These are phyloP conservation scores for Akanthomyces muscarius DNA, from an alignment of 2,329 filamentous ascomycete species.

Conservation along the genomic window DNA sequence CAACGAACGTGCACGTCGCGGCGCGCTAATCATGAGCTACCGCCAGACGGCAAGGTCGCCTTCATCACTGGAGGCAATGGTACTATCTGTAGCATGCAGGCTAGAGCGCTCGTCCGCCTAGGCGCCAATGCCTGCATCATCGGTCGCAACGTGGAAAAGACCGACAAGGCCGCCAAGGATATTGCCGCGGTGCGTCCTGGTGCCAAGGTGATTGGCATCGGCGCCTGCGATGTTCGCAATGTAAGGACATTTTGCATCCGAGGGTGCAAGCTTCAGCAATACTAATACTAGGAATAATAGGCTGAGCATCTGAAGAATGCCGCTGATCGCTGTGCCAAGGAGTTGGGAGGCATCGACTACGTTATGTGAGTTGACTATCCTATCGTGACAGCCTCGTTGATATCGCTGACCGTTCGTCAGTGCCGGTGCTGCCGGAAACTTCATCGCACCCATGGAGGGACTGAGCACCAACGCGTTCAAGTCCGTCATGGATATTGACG, in stretches of 20 bases:
- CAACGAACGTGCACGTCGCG: neutral
- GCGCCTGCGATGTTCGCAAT: constrained; percentile 72
- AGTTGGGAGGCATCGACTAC: constrained; percentile 86
- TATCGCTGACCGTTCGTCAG: constrained; percentile 38
- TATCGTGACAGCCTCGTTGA: neutral
- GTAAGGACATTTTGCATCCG: constrained; percentile 33
- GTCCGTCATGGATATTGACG: constrained; percentile 92
- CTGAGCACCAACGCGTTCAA: constrained; percentile 90
- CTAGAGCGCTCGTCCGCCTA: constrained; percentile 82
- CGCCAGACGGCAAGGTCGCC: constrained; percentile 74
- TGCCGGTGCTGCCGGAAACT: constrained; percentile 93
- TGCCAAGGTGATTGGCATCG: constrained; percentile 82
- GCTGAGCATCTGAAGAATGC: constrained; percentile 65
- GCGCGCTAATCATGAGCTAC: neutral
- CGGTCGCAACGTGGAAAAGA: constrained; percentile 85
- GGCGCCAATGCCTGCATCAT: constrained; percentile 93
- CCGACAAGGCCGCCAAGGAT: constrained; percentile 71
- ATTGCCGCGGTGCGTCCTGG: constrained; percentile 76
- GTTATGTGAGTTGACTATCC: constrained; percentile 63
- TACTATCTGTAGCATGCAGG: constrained; percentile 90
- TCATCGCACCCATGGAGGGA: constrained; percentile 77
- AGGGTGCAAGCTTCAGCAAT: too few species aligned
- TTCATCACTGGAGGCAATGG: constrained; percentile 95
- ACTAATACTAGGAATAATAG: constrained; percentile 27
- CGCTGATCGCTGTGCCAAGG: constrained; percentile 72